These are phyloP conservation scores for Anisodus acutangulus DNA, from an alignment of 257 asterid genomes.

Conservation along the genomic window DNA sequence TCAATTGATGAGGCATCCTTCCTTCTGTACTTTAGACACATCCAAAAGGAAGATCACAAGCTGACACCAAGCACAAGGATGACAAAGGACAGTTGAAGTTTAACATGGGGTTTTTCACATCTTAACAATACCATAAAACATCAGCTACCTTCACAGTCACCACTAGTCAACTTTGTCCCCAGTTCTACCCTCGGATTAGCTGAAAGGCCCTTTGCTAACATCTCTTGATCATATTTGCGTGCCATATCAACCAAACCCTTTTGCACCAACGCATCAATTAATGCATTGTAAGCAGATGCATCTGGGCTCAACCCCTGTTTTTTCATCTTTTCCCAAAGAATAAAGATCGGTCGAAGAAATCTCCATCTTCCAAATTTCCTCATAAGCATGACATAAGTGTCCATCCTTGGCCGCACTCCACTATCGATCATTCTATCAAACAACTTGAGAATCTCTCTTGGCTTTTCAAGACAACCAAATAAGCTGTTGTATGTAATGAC, in stretches of 20 bases:
- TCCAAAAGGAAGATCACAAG: background rate
- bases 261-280: slow-evolving; percentile 80
- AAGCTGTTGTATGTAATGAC: slow-evolving; percentile 69
- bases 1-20: background rate
- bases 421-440: slow-evolving; percentile 79
- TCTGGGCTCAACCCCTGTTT: slow-evolving; percentile 84
- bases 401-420: slow-evolving; percentile 79
- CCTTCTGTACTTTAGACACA: too few relatives aligned
- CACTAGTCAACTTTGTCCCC: slow-evolving; percentile 40
- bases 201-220: slow-evolving; percentile 80
- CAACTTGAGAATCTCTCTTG: slow-evolving; percentile 65
- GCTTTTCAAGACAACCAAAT: slow-evolving; percentile 75
- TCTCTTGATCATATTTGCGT: slow-evolving; percentile 77
- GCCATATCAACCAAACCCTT: slow-evolving; percentile 88
- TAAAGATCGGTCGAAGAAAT: slow-evolving; percentile 77
- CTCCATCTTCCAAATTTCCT: slow-evolving; percentile 98
- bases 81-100: slow-evolving; percentile 2
- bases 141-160: slow-evolving; percentile 42
- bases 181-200: slow-evolving; percentile 78
- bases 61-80: slow-evolving; percentile 6
- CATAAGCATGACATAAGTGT: slow-evolving; percentile 87
- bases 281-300: slow-evolving; percentile 80
- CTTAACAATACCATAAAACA: background rate
- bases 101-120: background rate
- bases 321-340: slow-evolving; percentile 73